phyloP scores from a whole-genome alignment of 768 basidiomycete species.

The Pilatotrama ljubarskyi region DNA sequence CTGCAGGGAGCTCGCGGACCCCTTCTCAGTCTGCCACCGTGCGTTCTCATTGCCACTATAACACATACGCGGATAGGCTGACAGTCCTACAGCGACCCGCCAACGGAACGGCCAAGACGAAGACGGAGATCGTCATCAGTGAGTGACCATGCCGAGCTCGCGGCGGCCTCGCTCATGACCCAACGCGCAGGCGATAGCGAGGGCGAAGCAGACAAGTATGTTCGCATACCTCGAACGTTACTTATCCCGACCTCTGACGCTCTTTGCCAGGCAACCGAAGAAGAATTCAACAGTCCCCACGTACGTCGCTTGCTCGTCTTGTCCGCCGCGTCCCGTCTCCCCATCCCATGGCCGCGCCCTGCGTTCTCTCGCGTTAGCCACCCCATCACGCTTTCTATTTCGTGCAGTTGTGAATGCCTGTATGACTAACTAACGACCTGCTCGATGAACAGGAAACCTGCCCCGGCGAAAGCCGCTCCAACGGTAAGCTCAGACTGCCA shows the following conservation, averaged over 20 bases:
- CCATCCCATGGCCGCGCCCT: too few relatives aligned
- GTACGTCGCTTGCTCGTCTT: not conserved
- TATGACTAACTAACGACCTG: not conserved
- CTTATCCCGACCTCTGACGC: not conserved
- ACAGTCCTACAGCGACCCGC: not conserved
- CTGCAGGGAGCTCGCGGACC: conserved; percentile 10
- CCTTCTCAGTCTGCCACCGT: not conserved
- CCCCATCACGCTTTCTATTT: too few relatives aligned
- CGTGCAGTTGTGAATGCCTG: too few relatives aligned
- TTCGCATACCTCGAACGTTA: not conserved
- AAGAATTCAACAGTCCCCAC: not conserved
- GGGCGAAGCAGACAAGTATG: not conserved
- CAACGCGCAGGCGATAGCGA: conserved; percentile 24
- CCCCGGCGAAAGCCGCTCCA: not conserved
- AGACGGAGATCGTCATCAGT: conserved; percentile 27
- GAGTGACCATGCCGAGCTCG: not conserved
- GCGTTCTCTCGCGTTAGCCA: too few relatives aligned
- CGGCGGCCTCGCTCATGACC: not conserved
- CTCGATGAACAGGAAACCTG: not conserved
- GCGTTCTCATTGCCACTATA: not conserved
- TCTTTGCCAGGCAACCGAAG: not conserved
- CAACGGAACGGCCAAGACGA: conserved; percentile 7
- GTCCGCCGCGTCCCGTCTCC: not conserved
- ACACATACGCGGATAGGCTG: not conserved
- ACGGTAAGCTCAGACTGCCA: not conserved